These are phyloP conservation scores for Neurospora sp. DNA, from an alignment of 495 filamentous ascomycete species.

Conservation along the genomic window DNA sequence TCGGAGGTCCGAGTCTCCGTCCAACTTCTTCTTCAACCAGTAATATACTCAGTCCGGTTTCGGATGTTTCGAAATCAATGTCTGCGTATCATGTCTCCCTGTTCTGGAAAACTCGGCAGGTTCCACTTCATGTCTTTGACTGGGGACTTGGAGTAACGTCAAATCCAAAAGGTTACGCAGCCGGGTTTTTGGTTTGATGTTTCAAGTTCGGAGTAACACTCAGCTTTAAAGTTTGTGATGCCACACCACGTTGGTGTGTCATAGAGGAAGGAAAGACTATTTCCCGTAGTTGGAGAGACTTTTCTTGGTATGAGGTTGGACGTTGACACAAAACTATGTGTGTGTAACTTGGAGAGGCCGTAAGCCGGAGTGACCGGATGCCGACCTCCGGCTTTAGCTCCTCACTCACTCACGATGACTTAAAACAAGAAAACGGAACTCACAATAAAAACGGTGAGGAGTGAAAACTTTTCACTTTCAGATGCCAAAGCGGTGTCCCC, in stretches of 20 bases:
- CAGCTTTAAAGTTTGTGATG: background rate
- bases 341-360: background rate
- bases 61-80: background rate
- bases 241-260: background rate
- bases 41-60: background rate
- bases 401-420: background rate
- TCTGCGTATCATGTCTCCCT: background rate
- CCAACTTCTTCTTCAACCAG: background rate
- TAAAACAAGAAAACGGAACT: background rate
- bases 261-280: background rate
- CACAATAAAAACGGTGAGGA: background rate
- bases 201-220: background rate
- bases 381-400: background rate
- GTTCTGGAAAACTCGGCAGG: background rate
- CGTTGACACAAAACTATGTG: background rate
- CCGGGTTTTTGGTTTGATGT: too few species aligned
- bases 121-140: background rate
- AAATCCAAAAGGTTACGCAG: background rate
- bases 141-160: background rate
- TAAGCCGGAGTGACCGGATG: background rate
- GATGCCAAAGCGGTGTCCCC: background rate
- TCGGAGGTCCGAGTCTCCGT: background rate
- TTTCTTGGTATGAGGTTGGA: background rate
- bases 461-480: background rate
- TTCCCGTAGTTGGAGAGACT: background rate